Base-by-base conservation (phyloP, 352 stramenopile species). In the Plasmopara muralis region DNA sequence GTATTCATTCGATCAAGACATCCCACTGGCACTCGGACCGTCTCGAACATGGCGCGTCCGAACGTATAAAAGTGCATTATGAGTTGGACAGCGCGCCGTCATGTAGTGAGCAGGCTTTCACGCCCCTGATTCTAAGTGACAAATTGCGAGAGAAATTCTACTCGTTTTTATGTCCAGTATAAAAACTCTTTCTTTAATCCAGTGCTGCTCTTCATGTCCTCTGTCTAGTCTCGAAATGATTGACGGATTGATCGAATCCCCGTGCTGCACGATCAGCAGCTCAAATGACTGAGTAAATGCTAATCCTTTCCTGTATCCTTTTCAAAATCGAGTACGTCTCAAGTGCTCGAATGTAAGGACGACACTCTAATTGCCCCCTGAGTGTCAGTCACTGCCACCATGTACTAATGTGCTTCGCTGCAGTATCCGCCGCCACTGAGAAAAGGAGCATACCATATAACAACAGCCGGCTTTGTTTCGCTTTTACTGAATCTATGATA, bases 1-100 rank as follows among this genome's bases (percentile, higher is more conserved):
- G 64, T 60, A 51, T 95, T 90, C 74, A 97, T 90, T 43, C 89
- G 71, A 13, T 85, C 62, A 2, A 68, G 35, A 89, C 91, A 97
- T 20, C 88, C 91, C n/a, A 60, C 72, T 6, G 89, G 90, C 45
- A 97, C 67, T 52, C 89, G 77, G 57, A 97, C 91, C 33, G 90
- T 97, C 69, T 98, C 92, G 54, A 97, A 98, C 92, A 98, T 98
- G 2, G 92, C 97, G 2, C 92, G 58, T 10, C 92, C 92, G 7
- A 98, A 73, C 0, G 51, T 74, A 95, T 25, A n/a, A 25, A 43
- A 43, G 43, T 6, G 74, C 62, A 0, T 62, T 53, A 1, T 52
- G 15, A 0, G 81, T 80, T 7, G 80, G 86, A 67, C 79, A 95
- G 15, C 63, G 66, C 13, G 73, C 81, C 28, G 75, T 89, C 43